Percentiles rank a stretch among this genome's conserved stretches.
phyloP scores from a whole-genome alignment of 768 basidiomycete genomes.

The Lactifluus hygrophoroides region DNA sequence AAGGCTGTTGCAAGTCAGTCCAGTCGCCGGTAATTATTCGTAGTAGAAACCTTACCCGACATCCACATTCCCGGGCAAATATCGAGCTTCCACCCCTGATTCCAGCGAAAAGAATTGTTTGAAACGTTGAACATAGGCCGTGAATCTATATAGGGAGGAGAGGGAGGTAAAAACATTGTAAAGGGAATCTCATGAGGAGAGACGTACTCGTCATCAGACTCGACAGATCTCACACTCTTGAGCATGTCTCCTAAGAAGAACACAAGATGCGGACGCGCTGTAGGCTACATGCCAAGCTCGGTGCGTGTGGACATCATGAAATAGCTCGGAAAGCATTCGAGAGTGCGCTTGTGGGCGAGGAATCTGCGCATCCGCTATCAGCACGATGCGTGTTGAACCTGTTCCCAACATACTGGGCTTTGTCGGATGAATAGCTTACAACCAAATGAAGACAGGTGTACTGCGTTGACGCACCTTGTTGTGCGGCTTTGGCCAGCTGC shows the following conservation, averaged over 20 bases:
- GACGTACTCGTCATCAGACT: constrained; percentile 50
- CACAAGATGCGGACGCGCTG: constrained; percentile 53
- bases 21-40: not conserved
- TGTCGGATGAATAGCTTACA: not conserved
- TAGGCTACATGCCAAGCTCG: constrained; percentile 73
- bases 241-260: constrained; percentile 91
- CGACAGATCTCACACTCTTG: constrained; percentile 64
- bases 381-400: constrained; percentile 47
- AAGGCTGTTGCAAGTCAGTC: constrained; percentile 1
- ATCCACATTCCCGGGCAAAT: constrained; percentile 88
- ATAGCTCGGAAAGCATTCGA: constrained; percentile 52
- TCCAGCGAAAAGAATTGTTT: constrained; percentile 53
- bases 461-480: not conserved
- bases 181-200: too few relatives aligned
- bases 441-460: not conserved
- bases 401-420: not conserved
- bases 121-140: constrained; percentile 59
- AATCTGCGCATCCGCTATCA: constrained; percentile 84
- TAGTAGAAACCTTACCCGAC: constrained; percentile 41
- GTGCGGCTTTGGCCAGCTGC: constrained; percentile 47
- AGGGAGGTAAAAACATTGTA: too few relatives aligned
- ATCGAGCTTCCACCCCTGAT: constrained; percentile 44
- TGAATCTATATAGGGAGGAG: constrained; percentile 48
- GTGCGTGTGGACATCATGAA: constrained; percentile 74
- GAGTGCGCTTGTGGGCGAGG: constrained; percentile 53